A percentile compares a stretch with the other conserved stretches of the same genome.
Evolutionary conservation across 2,329 filamentous ascomycete species (phyloP).

Genomic region (Sclerotinia nivalis): DNA sequence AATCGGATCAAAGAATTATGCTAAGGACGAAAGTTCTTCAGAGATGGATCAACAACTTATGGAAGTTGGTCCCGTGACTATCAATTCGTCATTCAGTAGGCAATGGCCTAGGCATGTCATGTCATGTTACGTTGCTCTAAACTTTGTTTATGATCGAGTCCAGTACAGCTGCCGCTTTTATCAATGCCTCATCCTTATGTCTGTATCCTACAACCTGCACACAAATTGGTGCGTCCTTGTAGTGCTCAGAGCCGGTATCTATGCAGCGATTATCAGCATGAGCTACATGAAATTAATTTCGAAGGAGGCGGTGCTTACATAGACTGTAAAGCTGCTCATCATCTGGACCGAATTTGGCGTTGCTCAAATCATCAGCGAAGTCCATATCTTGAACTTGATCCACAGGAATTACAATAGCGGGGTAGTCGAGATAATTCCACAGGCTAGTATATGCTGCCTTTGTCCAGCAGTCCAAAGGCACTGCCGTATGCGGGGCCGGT

Average conservation of each 20-base stretch:
- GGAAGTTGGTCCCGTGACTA: not conserved
- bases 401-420: not conserved
- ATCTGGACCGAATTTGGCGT: slow-evolving; percentile 36
- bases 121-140: not conserved
- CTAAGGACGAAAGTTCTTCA: not conserved
- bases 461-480: slow-evolving; percentile 43
- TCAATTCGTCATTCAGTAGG: not conserved
- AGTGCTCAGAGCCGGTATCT: slow-evolving; percentile 41
- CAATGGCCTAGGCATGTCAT: not conserved
- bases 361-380: slow-evolving; percentile 34
- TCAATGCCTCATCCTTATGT: slow-evolving; percentile 39
- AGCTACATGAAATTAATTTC: not conserved
- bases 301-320: slow-evolving; percentile 31
- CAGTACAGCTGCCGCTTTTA: slow-evolving; percentile 34
- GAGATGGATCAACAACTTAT: not conserved
- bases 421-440: slow-evolving; percentile 50
- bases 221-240: slow-evolving; percentile 37
- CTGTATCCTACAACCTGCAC: slow-evolving; percentile 42
- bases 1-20: not conserved
- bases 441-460: slow-evolving; percentile 50
- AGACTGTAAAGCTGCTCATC: slow-evolving; percentile 34
- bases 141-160: slow-evolving; percentile 26
- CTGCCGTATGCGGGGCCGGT: slow-evolving; percentile 52
- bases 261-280: slow-evolving; percentile 25
- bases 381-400: slow-evolving; percentile 37